These are phyloP conservation scores for Aspergillus candidus DNA, from an alignment of 2,329 filamentous ascomycete species.

Conservation along the genomic window DNA sequence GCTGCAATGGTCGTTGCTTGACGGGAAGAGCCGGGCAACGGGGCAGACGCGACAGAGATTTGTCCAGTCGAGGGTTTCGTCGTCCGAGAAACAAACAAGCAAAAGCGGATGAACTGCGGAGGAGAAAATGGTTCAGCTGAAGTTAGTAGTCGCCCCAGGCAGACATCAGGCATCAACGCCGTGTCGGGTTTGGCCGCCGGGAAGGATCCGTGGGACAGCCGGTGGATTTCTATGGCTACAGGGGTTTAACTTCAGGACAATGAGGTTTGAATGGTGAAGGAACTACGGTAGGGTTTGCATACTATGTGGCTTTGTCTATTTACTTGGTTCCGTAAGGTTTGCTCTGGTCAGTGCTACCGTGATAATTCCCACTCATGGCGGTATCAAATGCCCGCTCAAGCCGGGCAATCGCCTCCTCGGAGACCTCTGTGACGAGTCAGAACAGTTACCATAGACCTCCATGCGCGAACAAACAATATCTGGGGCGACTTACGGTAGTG, in stretches of 20 bases:
- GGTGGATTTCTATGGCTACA: neutral
- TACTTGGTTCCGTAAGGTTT: constrained; percentile 31
- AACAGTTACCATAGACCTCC: neutral
- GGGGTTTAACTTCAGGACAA: neutral
- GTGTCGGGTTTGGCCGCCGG: constrained; percentile 2
- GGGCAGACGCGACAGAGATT: constrained; percentile 18
- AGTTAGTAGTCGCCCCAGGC: constrained; percentile 25
- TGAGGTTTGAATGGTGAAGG: neutral
- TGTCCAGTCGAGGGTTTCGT: constrained; percentile 24
- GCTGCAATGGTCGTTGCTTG: constrained; percentile 11
- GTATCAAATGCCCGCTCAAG: constrained; percentile 52
- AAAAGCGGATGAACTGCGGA: constrained; percentile 11
- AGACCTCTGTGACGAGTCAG: constrained; percentile 50
- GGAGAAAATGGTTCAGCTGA: constrained; percentile 16
- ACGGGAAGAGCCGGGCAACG: constrained; percentile 15
- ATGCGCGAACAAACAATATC: neutral
- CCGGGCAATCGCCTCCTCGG: constrained; percentile 55
- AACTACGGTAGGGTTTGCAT: neutral
- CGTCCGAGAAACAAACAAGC: constrained; percentile 30
- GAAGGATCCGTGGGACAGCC: constrained; percentile 9
- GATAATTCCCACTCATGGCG: constrained; percentile 28
- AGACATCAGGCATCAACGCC: constrained; percentile 21
- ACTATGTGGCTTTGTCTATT: neutral
- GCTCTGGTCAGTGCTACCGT: constrained; percentile 27
- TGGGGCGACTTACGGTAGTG: constrained; percentile 52